phyloP scores from a whole-genome alignment of 108 stramenopile genomes.

The Ochromonas danica region DNA sequence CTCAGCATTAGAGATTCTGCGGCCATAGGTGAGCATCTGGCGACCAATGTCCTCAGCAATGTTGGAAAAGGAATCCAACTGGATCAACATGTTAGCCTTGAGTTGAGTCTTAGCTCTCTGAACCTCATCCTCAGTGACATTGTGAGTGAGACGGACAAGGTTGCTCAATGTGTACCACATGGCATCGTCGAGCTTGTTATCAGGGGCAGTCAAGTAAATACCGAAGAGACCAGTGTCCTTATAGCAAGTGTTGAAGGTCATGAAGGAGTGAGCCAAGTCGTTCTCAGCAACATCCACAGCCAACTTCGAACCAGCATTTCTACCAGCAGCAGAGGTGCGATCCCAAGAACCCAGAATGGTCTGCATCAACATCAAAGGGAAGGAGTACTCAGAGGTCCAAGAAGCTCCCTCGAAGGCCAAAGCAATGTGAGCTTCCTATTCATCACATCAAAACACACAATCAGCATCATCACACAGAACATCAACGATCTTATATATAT shows the following conservation, averaged over 20 bases:
- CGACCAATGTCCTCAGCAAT: slow-evolving; percentile 98
- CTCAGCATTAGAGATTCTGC: slow-evolving; percentile 95
- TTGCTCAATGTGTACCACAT: slow-evolving; percentile 79
- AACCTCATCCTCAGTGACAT: slow-evolving; percentile 59
- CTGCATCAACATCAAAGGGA: slow-evolving; percentile 97
- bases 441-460: not conserved
- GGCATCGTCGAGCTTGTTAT: slow-evolving; percentile 80
- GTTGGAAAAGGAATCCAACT: slow-evolving; percentile 66
- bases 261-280: slow-evolving; percentile 82
- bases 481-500: not conserved
- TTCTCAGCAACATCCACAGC: slow-evolving; percentile 84
- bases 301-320: slow-evolving; percentile 76
- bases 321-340: slow-evolving; percentile 76
- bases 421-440: slow-evolving; percentile 75
- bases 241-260: slow-evolving; percentile 99
- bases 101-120: slow-evolving; percentile 28
- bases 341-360: slow-evolving; percentile 92
- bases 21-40: slow-evolving; percentile 93
- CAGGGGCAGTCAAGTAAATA: slow-evolving; percentile 85
- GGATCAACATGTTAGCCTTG: not conserved
- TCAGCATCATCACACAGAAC: not conserved
- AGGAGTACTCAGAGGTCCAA: slow-evolving; percentile 95
- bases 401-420: slow-evolving; percentile 91
- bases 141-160: slow-evolving; percentile 84
- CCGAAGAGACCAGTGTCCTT: slow-evolving; percentile 99